Evolutionary conservation across 2,329 filamentous ascomycete genomes (phyloP).

Genomic region (Akanthomyces lecanii): DNA sequence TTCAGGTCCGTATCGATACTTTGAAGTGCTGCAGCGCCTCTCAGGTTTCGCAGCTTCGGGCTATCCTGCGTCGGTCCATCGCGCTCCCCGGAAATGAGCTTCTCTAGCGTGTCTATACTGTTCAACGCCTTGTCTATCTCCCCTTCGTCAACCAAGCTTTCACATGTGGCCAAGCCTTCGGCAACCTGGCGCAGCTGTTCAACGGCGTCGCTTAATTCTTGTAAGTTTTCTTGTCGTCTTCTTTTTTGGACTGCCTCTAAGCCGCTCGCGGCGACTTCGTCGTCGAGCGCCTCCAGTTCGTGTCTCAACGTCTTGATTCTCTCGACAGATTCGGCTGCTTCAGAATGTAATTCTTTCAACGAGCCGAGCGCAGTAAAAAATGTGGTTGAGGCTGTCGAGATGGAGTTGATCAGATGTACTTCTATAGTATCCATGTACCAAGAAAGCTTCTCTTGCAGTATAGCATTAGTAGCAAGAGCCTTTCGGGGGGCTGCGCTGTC

Average conservation of each 20-base stretch:
- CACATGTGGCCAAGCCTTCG: conserved; percentile 68
- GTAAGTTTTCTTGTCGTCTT: conserved; percentile 76
- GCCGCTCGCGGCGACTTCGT: conserved; percentile 81
- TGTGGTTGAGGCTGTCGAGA: conserved; percentile 89
- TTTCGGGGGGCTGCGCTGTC: conserved; percentile 57
- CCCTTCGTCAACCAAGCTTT: conserved; percentile 77
- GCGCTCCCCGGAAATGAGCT: conserved; percentile 70
- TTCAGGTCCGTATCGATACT: conserved; percentile 74
- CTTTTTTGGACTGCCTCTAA: conserved; percentile 81
- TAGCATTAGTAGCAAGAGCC: conserved; percentile 90
- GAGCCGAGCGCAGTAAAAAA: conserved; percentile 95
- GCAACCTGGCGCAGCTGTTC: conserved; percentile 78
- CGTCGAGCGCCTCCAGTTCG: conserved; percentile 76
- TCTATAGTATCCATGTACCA: conserved; percentile 99
- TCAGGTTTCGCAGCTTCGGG: conserved; percentile 60
- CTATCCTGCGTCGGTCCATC: conserved; percentile 31
- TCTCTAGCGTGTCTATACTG: conserved; percentile 72
- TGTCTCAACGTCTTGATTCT: conserved; percentile 76
- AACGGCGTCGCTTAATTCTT: conserved; percentile 76
- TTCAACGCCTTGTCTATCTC: conserved; percentile 76
- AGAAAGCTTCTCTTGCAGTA: conserved; percentile 93
- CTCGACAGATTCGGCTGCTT: conserved; percentile 85
- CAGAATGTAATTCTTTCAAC: conserved; percentile 82
- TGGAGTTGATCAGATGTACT: conserved; percentile 92
- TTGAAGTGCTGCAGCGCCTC: conserved; percentile 72